Evolutionary conservation across 2,329 filamentous ascomycete species (phyloP), one percentile per base, ranked within the genome.

Genomic region (Xylaria multiplex): DNA sequence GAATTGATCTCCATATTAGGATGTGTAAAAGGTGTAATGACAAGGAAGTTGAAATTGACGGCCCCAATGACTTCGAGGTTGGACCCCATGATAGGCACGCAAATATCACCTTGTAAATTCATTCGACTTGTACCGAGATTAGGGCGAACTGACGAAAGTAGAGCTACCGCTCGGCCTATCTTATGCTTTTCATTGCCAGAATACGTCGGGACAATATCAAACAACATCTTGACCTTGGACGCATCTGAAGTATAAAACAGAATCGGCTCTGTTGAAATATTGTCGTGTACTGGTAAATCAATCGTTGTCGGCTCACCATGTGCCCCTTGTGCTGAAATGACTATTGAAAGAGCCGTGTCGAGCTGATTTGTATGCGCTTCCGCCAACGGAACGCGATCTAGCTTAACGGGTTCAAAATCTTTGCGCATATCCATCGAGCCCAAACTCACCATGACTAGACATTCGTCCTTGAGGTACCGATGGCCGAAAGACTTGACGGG

Each of bases 401-500:
- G 85, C 70, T 89, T 92, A 52, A 99, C 94, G 0, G 95, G 90
- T 52, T 93, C 88, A 5, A 90, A 82, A 40, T 88, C 86, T 79
- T 96, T 97, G 61, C 93, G 88, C 81, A 92, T 92, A 76, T 99
- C 96, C 92, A 97, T 97, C 0, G 93, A 95, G 0, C 96, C 96
- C 8, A 99, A 82, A 74, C 93, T 97, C 73, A 99, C 94, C 55
- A 98, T 84, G 3, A 99, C 88, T 83, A 99, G 90, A 69, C 92
- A 92, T 74, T 97, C 90, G 58, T 96, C 88, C 19, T 89, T 96
- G 57, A 99, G 85, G 79, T 98, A 99, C 60, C 95, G 89, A 82
- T 99, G 96, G 62, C 96, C 96, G 78, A 98, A 99, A 1, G 93
- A 92, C 80, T 98, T 98, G 70, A 98, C 87, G 5, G 94, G 91